phyloP scores from a whole-genome alignment of 345 rosid species.

The Salix suchowensis region DNA sequence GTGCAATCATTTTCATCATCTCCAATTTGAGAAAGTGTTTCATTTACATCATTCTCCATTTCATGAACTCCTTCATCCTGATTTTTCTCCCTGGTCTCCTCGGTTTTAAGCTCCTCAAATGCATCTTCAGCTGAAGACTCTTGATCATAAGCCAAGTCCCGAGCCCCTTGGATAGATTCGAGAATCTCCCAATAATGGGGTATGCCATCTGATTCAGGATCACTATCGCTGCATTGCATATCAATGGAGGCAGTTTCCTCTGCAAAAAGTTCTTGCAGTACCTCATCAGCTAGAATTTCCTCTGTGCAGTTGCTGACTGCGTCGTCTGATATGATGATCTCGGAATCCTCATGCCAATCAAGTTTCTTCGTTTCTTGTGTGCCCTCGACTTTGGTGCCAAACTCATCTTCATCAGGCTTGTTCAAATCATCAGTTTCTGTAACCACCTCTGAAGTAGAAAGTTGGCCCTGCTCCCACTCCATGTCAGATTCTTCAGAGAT shows the following conservation, averaged over 20 bases:
- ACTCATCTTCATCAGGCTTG: constrained; percentile 22
- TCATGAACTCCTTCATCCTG: neutral
- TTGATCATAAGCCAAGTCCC: constrained; percentile 12
- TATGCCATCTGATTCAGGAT: constrained; percentile 9
- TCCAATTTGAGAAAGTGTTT: neutral
- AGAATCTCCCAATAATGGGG: constrained; percentile 10
- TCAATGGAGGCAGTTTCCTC: constrained; percentile 21
- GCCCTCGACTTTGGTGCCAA: constrained; percentile 1
- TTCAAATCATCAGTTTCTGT: constrained; percentile 14
- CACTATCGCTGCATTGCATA: constrained; percentile 1
- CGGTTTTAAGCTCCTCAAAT: constrained; percentile 5
- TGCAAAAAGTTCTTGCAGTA: constrained; percentile 19
- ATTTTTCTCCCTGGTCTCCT: constrained; percentile 4
- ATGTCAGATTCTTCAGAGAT: constrained; percentile 32
- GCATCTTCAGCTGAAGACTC: constrained; percentile 19
- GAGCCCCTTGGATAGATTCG: constrained; percentile 15
- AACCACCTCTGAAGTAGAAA: constrained; percentile 18
- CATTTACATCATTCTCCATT: neutral
- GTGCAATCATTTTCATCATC: constrained; percentile 13
- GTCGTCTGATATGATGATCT: constrained; percentile 12
- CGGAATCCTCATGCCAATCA: constrained; percentile 12
- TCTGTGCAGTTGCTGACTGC: constrained; percentile 6
- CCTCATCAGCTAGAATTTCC: constrained; percentile 23
- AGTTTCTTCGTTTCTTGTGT: constrained; percentile 13
- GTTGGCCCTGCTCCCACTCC: constrained; percentile 48